phyloP scores from a whole-genome alignment of 2,329 filamentous ascomycete species.

The Allantophomopsis lycopodina region DNA sequence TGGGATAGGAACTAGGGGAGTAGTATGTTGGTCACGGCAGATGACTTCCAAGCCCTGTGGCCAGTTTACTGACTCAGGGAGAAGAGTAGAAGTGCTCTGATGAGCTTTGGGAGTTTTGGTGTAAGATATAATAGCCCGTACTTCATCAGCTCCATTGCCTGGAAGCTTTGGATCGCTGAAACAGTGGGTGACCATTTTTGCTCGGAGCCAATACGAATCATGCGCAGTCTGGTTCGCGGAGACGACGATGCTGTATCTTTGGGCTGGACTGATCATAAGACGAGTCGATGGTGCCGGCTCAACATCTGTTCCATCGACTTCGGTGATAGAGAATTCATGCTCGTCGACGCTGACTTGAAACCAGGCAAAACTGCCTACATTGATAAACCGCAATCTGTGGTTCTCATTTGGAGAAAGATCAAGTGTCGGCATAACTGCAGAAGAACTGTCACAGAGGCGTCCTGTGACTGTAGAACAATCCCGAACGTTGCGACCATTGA shows the following conservation, averaged over 20 bases:
- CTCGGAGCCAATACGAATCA: conserved; percentile 49
- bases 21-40: conserved; percentile 22
- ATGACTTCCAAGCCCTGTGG: conserved; percentile 20
- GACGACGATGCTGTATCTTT: conserved; percentile 56
- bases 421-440: conserved; percentile 24
- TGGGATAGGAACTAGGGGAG: conserved; percentile 28
- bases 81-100: neutral
- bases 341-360: conserved; percentile 61
- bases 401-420: conserved; percentile 36
- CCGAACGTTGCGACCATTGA: conserved; percentile 27
- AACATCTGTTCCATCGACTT: conserved; percentile 57
- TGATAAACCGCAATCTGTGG: conserved; percentile 55
- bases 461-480: conserved; percentile 21
- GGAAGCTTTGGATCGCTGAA: conserved; percentile 36
- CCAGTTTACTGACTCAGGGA: conserved; percentile 25
- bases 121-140: conserved; percentile 35
- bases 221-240: conserved; percentile 39
- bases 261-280: conserved; percentile 54
- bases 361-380: conserved; percentile 57
- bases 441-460: conserved; percentile 29
- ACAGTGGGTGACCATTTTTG: conserved; percentile 45
- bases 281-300: conserved; percentile 42
- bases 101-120: conserved; percentile 8
- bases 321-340: conserved; percentile 50
- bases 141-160: conserved; percentile 27